Percentiles rank a stretch among this genome's conserved stretches.
Conservation (phyloP, 2,329 filamentous ascomycete species). For the Colletotrichum neosansevieriae region DNA sequence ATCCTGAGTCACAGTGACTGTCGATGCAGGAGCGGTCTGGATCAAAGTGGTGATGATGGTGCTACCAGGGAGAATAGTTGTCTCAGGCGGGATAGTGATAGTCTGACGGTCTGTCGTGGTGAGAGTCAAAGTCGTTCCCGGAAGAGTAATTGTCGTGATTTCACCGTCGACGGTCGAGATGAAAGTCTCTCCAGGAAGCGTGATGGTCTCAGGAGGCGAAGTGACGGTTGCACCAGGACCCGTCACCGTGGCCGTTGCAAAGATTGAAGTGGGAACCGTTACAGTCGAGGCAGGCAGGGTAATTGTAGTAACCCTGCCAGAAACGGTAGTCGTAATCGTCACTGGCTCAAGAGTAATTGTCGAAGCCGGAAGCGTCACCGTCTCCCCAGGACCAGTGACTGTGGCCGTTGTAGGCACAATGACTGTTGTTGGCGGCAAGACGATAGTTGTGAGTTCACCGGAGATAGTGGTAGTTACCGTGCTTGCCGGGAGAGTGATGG, state of each 20-base stretch:
- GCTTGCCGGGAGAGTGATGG: constrained; percentile 21
- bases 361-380: not conserved
- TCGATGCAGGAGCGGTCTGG: constrained; percentile 45
- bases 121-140: constrained; percentile 33
- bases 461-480: constrained; percentile 2
- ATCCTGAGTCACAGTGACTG: constrained; percentile 48
- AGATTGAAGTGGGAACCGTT: constrained; percentile 41
- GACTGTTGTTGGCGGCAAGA: not conserved
- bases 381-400: not conserved
- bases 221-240: constrained; percentile 49
- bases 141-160: constrained; percentile 39
- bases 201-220: constrained; percentile 39
- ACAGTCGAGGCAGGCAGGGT: constrained; percentile 31
- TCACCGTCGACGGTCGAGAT: constrained; percentile 45
- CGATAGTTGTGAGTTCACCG: constrained; percentile 2
- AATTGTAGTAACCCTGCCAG: constrained; percentile 34
- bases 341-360: not conserved
- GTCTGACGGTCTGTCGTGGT: constrained; percentile 19
- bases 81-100: constrained; percentile 41
- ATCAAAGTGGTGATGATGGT: constrained; percentile 51
- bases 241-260: constrained; percentile 45
- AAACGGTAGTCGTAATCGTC: constrained; percentile 44
- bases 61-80: constrained; percentile 44
- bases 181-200: constrained; percentile 44
- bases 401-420: not conserved